Evolutionary conservation across 345 rosid genomes (phyloP).

Genomic region (Eucalyptus microcorys): DNA sequence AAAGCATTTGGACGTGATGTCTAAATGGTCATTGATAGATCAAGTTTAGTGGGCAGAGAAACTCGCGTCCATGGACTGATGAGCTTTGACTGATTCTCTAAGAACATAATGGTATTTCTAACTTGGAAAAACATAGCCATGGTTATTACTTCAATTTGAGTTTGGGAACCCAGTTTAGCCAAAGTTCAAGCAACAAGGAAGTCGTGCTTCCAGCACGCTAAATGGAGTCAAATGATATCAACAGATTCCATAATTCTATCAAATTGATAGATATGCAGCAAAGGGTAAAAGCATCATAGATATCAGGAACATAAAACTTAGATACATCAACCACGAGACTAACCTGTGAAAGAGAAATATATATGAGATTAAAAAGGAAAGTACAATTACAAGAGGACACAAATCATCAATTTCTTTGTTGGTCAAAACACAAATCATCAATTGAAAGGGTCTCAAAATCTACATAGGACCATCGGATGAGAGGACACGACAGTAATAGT

Average conservation of each 20-base stretch:
- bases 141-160: neutral
- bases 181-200: neutral
- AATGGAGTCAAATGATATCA: neutral
- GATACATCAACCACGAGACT: neutral
- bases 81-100: neutral
- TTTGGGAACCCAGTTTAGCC: neutral
- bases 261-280: neutral
- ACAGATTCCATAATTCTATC: neutral
- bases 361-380: neutral
- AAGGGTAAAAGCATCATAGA: neutral
- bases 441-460: neutral
- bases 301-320: neutral
- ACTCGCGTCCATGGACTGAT: neutral
- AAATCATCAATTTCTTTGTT: too few species aligned
- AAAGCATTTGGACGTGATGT: too few species aligned
- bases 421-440: neutral
- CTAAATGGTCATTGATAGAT: too few species aligned
- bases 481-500: neutral
- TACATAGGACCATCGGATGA: neutral
- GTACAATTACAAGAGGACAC: neutral
- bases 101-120: neutral
- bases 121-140: neutral
- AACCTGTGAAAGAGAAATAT: neutral
- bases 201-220: neutral
- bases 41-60: neutral